These are phyloP conservation scores for Pseudocohnilembus persalinus DNA, from an alignment of 169 alveolate species.

Conservation along the genomic window DNA sequence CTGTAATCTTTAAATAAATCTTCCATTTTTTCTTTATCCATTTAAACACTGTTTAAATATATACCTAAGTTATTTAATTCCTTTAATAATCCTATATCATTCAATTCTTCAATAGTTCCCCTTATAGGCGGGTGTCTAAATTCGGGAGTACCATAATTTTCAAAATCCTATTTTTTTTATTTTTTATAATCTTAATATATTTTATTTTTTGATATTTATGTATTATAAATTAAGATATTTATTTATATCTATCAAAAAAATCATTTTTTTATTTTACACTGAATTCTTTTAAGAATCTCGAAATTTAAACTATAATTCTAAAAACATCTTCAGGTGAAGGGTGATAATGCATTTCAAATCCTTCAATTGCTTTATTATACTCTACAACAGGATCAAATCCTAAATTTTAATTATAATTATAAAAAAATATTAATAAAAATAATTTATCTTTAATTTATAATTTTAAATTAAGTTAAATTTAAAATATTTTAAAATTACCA, in stretches of 20 bases:
- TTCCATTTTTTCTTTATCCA: constrained; percentile 27
- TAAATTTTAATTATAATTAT: no score
- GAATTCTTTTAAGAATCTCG: constrained; percentile 62
- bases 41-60: constrained; percentile 12
- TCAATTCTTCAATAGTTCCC: constrained; percentile 51
- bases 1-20: constrained; percentile 9
- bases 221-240: no score
- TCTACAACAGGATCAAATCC: constrained; percentile 68
- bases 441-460: no score
- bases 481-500: no score
- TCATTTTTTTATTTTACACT: not conserved
- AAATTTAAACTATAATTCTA: constrained; percentile 55
- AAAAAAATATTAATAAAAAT: no score
- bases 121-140: constrained; percentile 66
- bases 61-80: constrained; percentile 46
- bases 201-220: no score
- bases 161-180: constrained; percentile 62
- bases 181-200: no score
- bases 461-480: no score
- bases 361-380: constrained; percentile 64
- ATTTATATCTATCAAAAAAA: no score
- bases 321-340: constrained; percentile 60
- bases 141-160: constrained; percentile 53
- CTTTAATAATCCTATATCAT: constrained; percentile 50
- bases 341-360: constrained; percentile 54